Base-by-base conservation (phyloP, 768 basidiomycete genomes). In the Steccherinum ochraceum region DNA sequence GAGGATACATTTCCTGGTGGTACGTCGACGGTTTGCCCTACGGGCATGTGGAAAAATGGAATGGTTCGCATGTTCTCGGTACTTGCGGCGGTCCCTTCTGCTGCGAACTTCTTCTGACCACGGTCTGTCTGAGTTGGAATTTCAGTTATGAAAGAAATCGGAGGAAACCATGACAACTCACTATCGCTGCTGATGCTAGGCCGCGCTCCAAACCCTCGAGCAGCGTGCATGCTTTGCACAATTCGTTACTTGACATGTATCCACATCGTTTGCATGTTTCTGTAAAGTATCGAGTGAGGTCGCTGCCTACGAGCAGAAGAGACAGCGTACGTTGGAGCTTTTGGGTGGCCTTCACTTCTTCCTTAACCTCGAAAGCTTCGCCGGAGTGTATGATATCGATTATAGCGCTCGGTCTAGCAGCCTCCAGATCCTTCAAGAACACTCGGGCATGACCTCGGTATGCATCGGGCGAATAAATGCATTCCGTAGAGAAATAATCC, bases 401-500 rank as follows among this genome's bases (percentile, higher is more conserved):
- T 57, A 99, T 96, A 0, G 91, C 91, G 61, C 88, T 92, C 0
- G 96, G 94, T 12, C 96, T 78, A 19, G 93, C 86, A 0, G 87
- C 90, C 71, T 99, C 96, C 12, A 98, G 75, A 56, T 96, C 92
- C 67, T 99, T 99, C 35, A 99, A 78, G 60, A 98, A 95, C 0
- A 81, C 83, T 45, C 96, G 79, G 1, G 96, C 93, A 64, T 98
- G 94, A 0, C 96, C 96, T 5, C 96, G 87, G 65, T 99, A 99
- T 3, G 96, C 96, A 64, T 97, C 96, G 7, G 96, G 95, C 3
- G 93, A 94, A 67, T 99, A 99, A 58, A 98, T 97, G 66, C 96
- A 99, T 64, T 99, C 96, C 5, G 95, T 99, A 2, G 94, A 97
- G 69, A 96, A 97, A 67, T 99, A 99, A 63, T 97, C 94, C 19